Percentiles rank a stretch among this genome's conserved stretches.
phyloP scores from a whole-genome alignment of 768 basidiomycete genomes.

The Fomitopsis pulvina region DNA sequence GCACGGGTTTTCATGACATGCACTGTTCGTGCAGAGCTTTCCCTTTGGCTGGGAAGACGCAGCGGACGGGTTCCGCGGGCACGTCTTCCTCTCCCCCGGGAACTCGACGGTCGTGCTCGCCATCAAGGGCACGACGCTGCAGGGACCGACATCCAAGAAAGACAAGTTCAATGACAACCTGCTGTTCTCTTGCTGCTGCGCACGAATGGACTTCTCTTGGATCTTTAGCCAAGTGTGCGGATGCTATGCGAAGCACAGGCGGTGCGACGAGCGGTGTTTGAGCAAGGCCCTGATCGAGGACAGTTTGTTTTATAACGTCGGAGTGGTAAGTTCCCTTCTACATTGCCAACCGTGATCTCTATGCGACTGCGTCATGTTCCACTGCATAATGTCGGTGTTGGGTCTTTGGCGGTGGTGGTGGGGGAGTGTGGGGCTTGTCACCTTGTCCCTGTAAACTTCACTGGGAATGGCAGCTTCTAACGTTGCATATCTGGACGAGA shows the following conservation, averaged over 20 bases:
- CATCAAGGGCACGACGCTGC: constrained; percentile 85
- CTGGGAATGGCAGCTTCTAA: no score
- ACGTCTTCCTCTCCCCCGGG: constrained; percentile 74
- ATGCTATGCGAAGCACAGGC: constrained; percentile 66
- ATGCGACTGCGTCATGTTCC: no score
- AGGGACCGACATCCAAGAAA: constrained; percentile 80
- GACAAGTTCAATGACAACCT: constrained; percentile 94
- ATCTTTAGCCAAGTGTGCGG: constrained; percentile 79
- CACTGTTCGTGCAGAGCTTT: constrained; percentile 65
- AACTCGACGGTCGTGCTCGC: constrained; percentile 82
- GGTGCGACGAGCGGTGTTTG: constrained; percentile 78
- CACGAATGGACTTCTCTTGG: constrained; percentile 85
- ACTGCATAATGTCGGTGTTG: no score
- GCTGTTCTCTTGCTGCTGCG: constrained; percentile 91
- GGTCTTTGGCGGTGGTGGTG: no score
- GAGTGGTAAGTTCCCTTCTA: constrained; percentile 72
- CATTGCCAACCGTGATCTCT: no score
- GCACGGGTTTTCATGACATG: no score
- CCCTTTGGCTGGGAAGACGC: constrained; percentile 71
- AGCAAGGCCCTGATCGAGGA: constrained; percentile 81
- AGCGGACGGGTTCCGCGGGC: constrained; percentile 79
- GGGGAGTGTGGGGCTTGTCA: no score
- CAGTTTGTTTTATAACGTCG: constrained; percentile 87
- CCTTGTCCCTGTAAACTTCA: no score
- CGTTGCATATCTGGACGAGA: no score